Base-by-base conservation (phyloP, 768 basidiomycete species). In the Naematelia encephala region DNA sequence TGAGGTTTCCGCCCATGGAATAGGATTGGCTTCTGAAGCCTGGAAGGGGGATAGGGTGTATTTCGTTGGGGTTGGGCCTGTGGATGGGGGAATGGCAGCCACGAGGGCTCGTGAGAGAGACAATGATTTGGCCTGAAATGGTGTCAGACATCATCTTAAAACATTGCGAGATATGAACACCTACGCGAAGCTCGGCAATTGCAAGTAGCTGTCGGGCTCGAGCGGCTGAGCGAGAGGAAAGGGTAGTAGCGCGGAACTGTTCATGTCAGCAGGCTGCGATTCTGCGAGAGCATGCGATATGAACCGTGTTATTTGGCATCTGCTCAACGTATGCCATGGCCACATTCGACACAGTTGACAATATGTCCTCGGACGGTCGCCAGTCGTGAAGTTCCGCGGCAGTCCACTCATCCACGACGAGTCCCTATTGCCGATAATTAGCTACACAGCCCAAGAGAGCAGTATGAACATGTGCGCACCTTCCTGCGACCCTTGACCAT, bases 1-100 rank as follows among this genome's bases (percentile, higher is more conserved):
- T 2, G 47, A 16, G 16, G 56, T 25, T 14, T 48, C 14, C 4
- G 19, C 16, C 56, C 56, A 57, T 25, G 56, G 56, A 4, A 57
- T 47, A 3, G 34, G 23, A 12, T 19, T 19, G 23, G 28, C 19
- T 5, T n/a, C 16, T 5, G 56, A 12, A 25, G 49, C 14, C 21
- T 28, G 28, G 34, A 51, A 39, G 23, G 56, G 56, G n/a, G 25
- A 26, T 4, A 57, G 29, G 45, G 44, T 22, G 45, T 27, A 50
- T 21, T 29, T 5, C 8, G 46, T 19, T 11, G 19, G 3, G 51
- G 21, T 16, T 16, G 19, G 29, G 28, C 16, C 25, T 27, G 14
- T 29, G 19, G 11, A 29, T 23, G 51, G 26, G 8, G 21, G 13
- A 22, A 29, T 5, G 2, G 51, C 25, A 22, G 51, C 21, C 5